Percentiles rank a stretch among this genome's conserved stretches.
phyloP scores from a whole-genome alignment of 331 rosid genomes.

The Erythrophleum ivorense region DNA sequence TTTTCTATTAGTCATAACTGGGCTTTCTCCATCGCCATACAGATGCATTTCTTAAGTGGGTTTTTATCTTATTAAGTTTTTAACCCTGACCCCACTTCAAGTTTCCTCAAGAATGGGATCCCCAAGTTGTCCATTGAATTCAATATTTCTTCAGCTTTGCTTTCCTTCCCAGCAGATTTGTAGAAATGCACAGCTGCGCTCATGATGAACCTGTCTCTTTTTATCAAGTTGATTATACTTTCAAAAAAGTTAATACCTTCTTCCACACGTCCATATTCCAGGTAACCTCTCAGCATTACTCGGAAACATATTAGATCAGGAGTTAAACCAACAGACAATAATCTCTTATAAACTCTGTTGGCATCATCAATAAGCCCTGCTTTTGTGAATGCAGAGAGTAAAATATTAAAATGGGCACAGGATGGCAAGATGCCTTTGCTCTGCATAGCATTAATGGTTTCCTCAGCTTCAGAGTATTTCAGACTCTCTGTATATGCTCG shows the following conservation, averaged over 20 bases:
- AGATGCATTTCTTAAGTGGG: neutral
- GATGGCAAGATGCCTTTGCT: slow-evolving; percentile 63
- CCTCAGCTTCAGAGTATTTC: slow-evolving; percentile 73
- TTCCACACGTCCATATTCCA: slow-evolving; percentile 67
- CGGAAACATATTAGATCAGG: slow-evolving; percentile 71
- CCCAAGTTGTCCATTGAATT: slow-evolving; percentile 56
- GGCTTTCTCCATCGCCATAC: slow-evolving; percentile 6
- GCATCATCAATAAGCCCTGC: slow-evolving; percentile 72
- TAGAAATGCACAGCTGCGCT: slow-evolving; percentile 85
- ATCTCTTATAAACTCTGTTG: slow-evolving; percentile 60
- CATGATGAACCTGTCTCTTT: slow-evolving; percentile 71
- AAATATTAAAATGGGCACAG: slow-evolving; percentile 55
- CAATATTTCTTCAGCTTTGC: slow-evolving; percentile 64
- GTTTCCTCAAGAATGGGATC: slow-evolving; percentile 63
- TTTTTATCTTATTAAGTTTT: slow-evolving; percentile 30
- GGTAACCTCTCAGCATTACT: slow-evolving; percentile 75
- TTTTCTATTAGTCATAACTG: neutral
- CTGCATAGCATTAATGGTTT: slow-evolving; percentile 64
- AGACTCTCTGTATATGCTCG: slow-evolving; percentile 67
- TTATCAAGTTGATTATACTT: slow-evolving; percentile 49
- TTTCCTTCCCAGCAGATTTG: slow-evolving; percentile 57
- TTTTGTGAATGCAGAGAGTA: slow-evolving; percentile 14
- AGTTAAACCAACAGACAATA: slow-evolving; percentile 57
- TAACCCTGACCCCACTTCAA: slow-evolving; percentile 61
- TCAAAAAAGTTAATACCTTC: slow-evolving; percentile 71